Base-by-base conservation (phyloP, 306 rosid species). In the Ammopiptanthus mongolicus region DNA sequence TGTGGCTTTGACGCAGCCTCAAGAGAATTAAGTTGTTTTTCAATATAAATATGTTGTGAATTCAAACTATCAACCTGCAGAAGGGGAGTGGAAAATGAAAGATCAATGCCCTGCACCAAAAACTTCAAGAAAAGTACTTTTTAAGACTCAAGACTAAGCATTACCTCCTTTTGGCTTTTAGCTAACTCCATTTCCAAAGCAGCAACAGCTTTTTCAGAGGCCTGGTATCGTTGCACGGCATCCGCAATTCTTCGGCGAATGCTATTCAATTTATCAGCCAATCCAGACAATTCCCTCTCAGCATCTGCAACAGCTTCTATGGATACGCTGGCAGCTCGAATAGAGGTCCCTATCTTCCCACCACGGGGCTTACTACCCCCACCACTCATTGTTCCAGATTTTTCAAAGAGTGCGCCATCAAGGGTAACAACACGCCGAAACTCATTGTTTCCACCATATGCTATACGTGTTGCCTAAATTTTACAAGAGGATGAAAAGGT, bases 341-440 rank as follows among this genome's bases (percentile, higher is more conserved):
- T 75, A 63, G 96, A 91, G 50, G 97, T 91, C 53, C 98, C 93
- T 89, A 95, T 95, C 87, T 87, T 91, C 66, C 98, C 98, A 82
- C 98, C 96, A 48, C 92, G 92, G 9, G 97, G 97, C 85, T 86
- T 95, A 82, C 71, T 65, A 7, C 98, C 98, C 39, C 98, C 98
- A 46, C 97, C 97, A 84, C 93, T 91, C 96, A 91, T 95, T 52
- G 97, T 91, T 75, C 98, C 98, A 71, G 97, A 87, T 73, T 76
- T 86, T 85, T 95, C 97, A 62, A 95, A 87, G 58, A 95, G 88
- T 25, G 93, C 93, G 65, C 98, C 98, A 65, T 90, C 97, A 87
- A 91, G 89, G 44, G 98, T 95, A 67, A 95, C 98, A 60, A 95
- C 98, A 44, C 96, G 90, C 41, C 88, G 85, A 76, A 90, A 95